These are phyloP conservation scores for Rhypophila decipiens DNA, from an alignment of 495 filamentous ascomycete species.

Conservation along the genomic window DNA sequence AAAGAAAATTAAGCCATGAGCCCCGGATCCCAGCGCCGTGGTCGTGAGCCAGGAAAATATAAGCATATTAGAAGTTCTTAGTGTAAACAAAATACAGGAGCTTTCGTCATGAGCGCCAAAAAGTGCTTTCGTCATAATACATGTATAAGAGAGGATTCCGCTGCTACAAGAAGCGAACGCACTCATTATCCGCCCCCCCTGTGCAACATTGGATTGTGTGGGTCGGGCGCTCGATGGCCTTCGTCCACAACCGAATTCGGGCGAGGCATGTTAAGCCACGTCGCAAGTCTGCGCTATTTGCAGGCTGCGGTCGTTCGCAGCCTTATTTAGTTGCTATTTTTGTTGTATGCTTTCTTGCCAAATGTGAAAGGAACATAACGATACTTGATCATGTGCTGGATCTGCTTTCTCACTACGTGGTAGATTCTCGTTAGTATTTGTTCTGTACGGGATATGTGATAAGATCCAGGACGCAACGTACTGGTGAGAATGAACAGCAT, in stretches of 20 bases:
- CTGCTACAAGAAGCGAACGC: constrained; percentile 1
- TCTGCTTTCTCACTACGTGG: constrained; percentile 82
- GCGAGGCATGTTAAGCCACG: too few relatives aligned
- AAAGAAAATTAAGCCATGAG: constrained; percentile 12
- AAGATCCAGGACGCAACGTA: constrained; percentile 56
- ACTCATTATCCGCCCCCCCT: too few relatives aligned
- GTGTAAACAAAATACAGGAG: constrained; percentile 9
- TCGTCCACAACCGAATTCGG: too few relatives aligned
- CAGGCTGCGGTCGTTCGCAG: background rate
- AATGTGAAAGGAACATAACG: constrained; percentile 95
- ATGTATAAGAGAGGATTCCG: constrained; percentile 1
- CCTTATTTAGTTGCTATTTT: constrained; percentile 36
- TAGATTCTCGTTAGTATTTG: constrained; percentile 16
- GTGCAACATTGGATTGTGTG: too few relatives aligned
- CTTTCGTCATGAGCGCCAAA: constrained; percentile 13
- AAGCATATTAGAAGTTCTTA: constrained; percentile 14
- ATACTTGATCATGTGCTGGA: constrained; percentile 99
- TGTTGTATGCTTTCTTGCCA: constrained; percentile 78
- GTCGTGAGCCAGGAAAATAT: background rate
- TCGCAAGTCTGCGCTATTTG: too few relatives aligned
- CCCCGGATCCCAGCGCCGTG: constrained; percentile 9
- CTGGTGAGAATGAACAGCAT: constrained; percentile 92
- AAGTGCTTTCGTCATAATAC: constrained; percentile 13
- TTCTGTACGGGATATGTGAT: too few relatives aligned
- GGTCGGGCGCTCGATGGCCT: too few relatives aligned